Conservation (phyloP, 2,329 filamentous ascomycete genomes). For the Neurospora sp. region DNA sequence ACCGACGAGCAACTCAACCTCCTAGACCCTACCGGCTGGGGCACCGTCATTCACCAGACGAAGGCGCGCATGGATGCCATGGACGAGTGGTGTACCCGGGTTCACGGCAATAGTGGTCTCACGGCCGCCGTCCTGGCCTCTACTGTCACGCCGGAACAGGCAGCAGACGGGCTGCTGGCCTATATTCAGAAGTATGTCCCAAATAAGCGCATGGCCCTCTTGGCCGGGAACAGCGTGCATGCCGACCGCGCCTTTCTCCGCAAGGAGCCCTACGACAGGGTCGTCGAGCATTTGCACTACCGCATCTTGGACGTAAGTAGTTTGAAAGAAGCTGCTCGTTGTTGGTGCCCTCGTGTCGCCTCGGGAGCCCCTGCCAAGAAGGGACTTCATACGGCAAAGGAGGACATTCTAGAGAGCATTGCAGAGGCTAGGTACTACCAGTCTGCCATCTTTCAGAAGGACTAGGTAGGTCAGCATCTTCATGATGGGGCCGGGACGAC, state of each 20-base stretch:
- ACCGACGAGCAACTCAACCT: conserved; percentile 71
- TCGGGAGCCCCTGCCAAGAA: conserved; percentile 58
- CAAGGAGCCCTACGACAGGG: conserved; percentile 59
- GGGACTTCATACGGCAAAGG: conserved; percentile 68
- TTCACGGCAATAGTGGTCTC: conserved; percentile 73
- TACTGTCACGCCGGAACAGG: conserved; percentile 58
- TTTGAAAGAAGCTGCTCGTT: conserved; percentile 78
- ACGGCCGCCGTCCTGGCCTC: conserved; percentile 67
- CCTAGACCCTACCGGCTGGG: conserved; percentile 68
- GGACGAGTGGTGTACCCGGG: conserved; percentile 79
- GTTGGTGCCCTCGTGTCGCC: conserved; percentile 51
- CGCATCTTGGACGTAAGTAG: conserved; percentile 85
- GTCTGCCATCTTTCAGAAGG: conserved; percentile 16
- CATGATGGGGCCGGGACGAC: background rate
- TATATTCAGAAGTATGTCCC: conserved; percentile 71
- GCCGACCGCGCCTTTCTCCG: conserved; percentile 76
- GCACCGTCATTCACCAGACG: conserved; percentile 66
- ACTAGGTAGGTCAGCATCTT: background rate
- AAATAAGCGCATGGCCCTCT: conserved; percentile 52
- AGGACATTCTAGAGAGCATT: conserved; percentile 94
- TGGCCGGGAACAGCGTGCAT: conserved; percentile 91
- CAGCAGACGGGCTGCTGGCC: conserved; percentile 60
- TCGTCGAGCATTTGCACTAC: conserved; percentile 75
- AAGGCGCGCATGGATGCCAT: conserved; percentile 63
- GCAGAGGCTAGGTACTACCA: conserved; percentile 76